Evolutionary conservation across 768 basidiomycete genomes (phyloP), one percentile per base, ranked within the genome.

Genomic region (Sutorius australiensis): DNA sequence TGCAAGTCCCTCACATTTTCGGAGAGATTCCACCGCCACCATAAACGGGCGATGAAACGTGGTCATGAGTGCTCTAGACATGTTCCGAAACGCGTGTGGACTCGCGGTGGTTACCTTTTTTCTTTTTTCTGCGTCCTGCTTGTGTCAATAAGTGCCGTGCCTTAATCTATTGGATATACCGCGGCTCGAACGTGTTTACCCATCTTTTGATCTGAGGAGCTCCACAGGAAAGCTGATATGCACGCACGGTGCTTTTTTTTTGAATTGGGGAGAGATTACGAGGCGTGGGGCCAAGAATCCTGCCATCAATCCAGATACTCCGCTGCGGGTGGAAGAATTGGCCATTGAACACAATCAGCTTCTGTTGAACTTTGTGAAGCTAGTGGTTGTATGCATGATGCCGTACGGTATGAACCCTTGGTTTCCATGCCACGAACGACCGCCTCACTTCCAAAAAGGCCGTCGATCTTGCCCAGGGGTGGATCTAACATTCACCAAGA

Each of bases 1-100:
- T 54, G 62, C 71, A 59, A 69, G 71, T 46, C 70, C 75, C 12
- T 70, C 68, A 53, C 69, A 73, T 19, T 70, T 70, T 58, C 75
- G 84, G 56, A 77, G 84, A 70, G 86, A 89, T 60, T 88, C 87
- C 10, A 76, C 79, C 24, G 82, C 85, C 46, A 87, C 86, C 19
- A 74, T 88, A 53, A 89, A 87, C 62, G 88, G 87, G 24, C 73
- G 73, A 54, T 79, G 64, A 74, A 54, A 57, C 41, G 46, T 62
- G 56, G 53, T 43, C 50, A 48, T 40, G 54, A 48, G 34, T 30
- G 38, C 28, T 41, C 30, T 50, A 46, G 43, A 48, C 34, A 30
- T 31, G 28, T 41, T 32, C 28, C 46, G 52, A 53, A 57, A 48
- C 21, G 37, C 49, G 55, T 49, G 53, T 44, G 46, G 56, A 60